Evolutionary conservation across 73 alveolate species (phyloP).

Genomic region (Urostyla sp.): DNA sequence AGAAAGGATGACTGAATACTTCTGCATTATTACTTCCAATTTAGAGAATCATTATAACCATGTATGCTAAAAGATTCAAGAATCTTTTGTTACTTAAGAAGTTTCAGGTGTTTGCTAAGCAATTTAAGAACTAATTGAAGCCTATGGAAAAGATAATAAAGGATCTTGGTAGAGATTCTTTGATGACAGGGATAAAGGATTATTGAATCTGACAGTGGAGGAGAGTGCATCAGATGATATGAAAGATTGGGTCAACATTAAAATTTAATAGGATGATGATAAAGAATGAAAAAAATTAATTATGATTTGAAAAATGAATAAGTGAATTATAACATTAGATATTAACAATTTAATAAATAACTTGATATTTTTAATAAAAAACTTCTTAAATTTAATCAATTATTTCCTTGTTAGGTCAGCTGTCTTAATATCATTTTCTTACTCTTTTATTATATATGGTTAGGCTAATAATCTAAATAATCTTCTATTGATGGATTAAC

Average conservation of each 20-base stretch:
- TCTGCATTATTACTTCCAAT: conserved; percentile 2
- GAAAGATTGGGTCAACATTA: conserved; percentile 7
- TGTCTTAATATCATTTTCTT: too few species aligned
- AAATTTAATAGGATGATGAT: not conserved
- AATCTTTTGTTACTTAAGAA: conserved; percentile 2
- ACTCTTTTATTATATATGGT: too few species aligned
- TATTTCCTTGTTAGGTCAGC: too few species aligned
- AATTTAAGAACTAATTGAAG: not conserved
- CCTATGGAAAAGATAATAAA: not conserved
- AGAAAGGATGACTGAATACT: conserved; percentile 5
- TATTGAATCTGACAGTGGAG: not conserved
- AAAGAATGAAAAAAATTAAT: too few species aligned
- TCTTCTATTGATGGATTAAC: too few species aligned
- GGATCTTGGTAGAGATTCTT: conserved; percentile 12
- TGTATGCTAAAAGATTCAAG: not conserved
- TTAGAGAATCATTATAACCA: not conserved
- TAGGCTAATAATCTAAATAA: too few species aligned
- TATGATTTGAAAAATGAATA: too few species aligned
- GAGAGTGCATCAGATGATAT: not conserved
- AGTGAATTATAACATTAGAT: too few species aligned
- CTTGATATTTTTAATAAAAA: too few species aligned
- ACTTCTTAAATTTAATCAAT: too few species aligned
- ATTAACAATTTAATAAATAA: too few species aligned
- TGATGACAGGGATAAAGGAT: conserved; percentile 28
- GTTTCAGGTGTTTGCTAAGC: not conserved